Evolutionary conservation across 208 protist species (phyloP).

Genomic region (Acanthamoeba lugdunensis): DNA sequence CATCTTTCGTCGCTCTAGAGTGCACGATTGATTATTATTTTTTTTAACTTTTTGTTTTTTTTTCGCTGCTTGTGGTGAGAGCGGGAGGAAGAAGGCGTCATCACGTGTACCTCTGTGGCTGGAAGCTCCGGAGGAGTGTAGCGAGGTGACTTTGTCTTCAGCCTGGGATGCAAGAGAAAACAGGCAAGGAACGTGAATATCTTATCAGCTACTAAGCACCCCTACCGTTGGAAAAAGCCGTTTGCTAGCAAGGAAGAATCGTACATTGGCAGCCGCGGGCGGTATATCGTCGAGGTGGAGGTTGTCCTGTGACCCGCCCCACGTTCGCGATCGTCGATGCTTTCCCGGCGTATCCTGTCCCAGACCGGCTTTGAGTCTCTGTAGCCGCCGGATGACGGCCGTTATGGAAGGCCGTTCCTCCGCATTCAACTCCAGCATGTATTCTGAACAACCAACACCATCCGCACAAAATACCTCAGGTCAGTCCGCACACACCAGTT

Average conservation of each 20-base stretch:
- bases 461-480: background rate
- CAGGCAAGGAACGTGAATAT: no score
- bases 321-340: slow-evolving; percentile 25
- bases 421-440: slow-evolving; percentile 55
- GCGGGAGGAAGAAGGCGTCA: no score
- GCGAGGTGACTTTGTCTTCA: background rate
- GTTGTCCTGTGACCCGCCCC: slow-evolving; percentile 34
- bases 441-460: background rate
- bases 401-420: slow-evolving; percentile 30
- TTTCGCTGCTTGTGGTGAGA: background rate
- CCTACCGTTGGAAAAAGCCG: no score
- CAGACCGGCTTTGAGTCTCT: background rate
- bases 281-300: background rate
- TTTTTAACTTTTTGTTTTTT: no score
- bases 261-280: background rate
- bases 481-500: background rate
- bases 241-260: no score
- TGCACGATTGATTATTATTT: no score
- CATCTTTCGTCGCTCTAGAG: background rate
- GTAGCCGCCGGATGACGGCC: slow-evolving; percentile 39
- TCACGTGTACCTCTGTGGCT: background rate
- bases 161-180: background rate
- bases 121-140: background rate
- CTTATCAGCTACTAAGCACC: no score
- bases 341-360: background rate